Conservation (phyloP, 1,139 yeast species). For the Yamadazyma songkhlaensis region DNA sequence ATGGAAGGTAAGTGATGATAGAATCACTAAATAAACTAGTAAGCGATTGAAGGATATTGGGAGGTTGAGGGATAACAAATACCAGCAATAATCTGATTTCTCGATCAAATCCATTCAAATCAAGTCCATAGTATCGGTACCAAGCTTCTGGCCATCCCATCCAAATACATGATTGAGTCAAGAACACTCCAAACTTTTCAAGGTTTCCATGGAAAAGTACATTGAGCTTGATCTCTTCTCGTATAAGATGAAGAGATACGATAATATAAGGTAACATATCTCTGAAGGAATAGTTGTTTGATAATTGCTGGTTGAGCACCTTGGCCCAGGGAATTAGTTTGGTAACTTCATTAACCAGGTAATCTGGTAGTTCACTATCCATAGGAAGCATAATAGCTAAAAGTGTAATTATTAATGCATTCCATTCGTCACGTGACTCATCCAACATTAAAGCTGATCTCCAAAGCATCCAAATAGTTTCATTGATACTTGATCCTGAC, state of each 20-base stretch:
- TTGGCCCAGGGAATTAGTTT: constrained; percentile 37
- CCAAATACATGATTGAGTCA: constrained; percentile 64
- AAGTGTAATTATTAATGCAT: constrained; percentile 53
- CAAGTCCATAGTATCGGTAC: constrained; percentile 54
- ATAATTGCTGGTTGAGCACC: constrained; percentile 23
- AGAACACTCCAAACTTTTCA: constrained; percentile 44
- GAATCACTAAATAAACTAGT: constrained; percentile 46
- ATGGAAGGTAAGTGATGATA: constrained; percentile 57
- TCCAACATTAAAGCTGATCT: constrained; percentile 50
- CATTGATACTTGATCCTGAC: constrained; percentile 57
- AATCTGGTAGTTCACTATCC: constrained; percentile 14
- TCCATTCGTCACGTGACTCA: constrained; percentile 55
- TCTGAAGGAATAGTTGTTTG: constrained; percentile 36
- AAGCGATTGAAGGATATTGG: constrained; percentile 53
- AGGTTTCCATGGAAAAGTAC: constrained; percentile 38
- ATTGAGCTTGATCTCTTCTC: constrained; percentile 73
- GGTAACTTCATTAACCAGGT: constrained; percentile 35
- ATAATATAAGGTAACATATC: constrained; percentile 62
- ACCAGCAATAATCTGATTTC: constrained; percentile 36
- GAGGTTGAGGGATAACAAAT: constrained; percentile 48
- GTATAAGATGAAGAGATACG: constrained; percentile 65
- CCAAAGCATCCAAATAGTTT: constrained; percentile 64
- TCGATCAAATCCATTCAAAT: constrained; percentile 20
- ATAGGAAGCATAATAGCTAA: constrained; percentile 49
- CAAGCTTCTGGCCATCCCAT: constrained; percentile 77